Base-by-base conservation (phyloP, 2,329 filamentous ascomycete species). In the Tolypocladium pustulatum region DNA sequence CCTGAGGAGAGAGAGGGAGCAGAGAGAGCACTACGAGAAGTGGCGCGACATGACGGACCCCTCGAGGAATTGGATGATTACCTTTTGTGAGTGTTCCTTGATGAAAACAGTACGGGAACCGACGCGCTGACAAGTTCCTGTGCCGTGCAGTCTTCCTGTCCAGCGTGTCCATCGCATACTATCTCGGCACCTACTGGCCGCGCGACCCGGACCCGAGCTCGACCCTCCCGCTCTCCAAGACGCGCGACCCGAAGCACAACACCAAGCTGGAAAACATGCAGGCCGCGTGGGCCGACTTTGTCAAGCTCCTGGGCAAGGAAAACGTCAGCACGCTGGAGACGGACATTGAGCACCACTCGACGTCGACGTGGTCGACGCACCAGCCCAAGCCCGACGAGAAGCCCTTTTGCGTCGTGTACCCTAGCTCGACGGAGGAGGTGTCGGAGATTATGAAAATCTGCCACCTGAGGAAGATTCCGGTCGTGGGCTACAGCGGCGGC, bases 361-460 rank as follows among this genome's bases (percentile, higher is more conserved):
- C 78, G 36, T 86, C 83, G 30, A 78, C 81, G 52, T 88, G 84
- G 84, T 87, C 84, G 52, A 80, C 82, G 36, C 82, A 87, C 70
- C 75, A 75, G 54, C 72, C 75, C 54, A 72, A 73, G 36, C 71
- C 76, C 17, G 69, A 75, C 2, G 76, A 84, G 60, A 75, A 77
- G 52, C 80, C 84, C 15, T 88, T 88, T 68, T 81, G 91, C 70
- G 79, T 97, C 56, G 81, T 96, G 46, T 93, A 86, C 69, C 92
- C 91, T 0, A 78, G 75, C 51, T 84, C 80, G 40, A 97, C 92
- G 1, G 87, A 92, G 63, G 87, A 97, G 65, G 91, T 96, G 10
- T 88, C 88, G n/a, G 78, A 81, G 62, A 84, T 97, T 60, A 93
- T 96, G 87, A 92, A 93, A 75, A 76, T 96, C 58, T 96, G 92